phyloP scores from a whole-genome alignment of 139 green algal genomes.

The Chlorella vulgaris region DNA sequence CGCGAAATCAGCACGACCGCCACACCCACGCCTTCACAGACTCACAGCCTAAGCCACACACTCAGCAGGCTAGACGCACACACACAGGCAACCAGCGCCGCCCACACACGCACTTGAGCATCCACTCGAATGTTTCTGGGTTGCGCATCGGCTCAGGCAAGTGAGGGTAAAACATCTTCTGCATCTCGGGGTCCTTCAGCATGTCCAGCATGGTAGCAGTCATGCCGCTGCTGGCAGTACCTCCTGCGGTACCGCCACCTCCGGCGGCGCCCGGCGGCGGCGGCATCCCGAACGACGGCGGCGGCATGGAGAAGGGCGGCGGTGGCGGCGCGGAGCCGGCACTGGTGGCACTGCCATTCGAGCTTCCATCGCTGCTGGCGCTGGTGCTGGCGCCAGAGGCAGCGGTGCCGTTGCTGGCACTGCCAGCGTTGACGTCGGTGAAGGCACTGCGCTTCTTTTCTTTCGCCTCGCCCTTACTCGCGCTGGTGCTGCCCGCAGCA shows the following conservation, averaged over 20 bases:
- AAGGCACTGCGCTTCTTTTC: conserved; percentile 41
- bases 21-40: neutral
- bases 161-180: conserved; percentile 93
- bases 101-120: conserved; percentile 62
- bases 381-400: conserved; percentile 1
- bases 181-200: conserved; percentile 51
- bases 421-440: conserved; percentile 30
- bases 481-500: neutral
- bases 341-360: neutral
- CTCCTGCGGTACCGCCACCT: neutral
- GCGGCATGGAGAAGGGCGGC: neutral
- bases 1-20: neutral
- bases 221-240: neutral
- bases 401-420: neutral
- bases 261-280: neutral
- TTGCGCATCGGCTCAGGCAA: conserved; percentile 91
- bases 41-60: neutral
- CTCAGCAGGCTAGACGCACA: neutral
- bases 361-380: neutral
- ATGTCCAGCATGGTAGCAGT: conserved; percentile 43
- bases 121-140: conserved; percentile 86
- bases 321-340: neutral
- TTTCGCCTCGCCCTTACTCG: neutral
- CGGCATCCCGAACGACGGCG: conserved; percentile 17
- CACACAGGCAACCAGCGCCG: neutral